Percentiles rank a stretch among this genome's conserved stretches.
Evolutionary conservation across 2,329 filamentous ascomycete species (phyloP).

Genomic region (Aspergillus melleus): DNA sequence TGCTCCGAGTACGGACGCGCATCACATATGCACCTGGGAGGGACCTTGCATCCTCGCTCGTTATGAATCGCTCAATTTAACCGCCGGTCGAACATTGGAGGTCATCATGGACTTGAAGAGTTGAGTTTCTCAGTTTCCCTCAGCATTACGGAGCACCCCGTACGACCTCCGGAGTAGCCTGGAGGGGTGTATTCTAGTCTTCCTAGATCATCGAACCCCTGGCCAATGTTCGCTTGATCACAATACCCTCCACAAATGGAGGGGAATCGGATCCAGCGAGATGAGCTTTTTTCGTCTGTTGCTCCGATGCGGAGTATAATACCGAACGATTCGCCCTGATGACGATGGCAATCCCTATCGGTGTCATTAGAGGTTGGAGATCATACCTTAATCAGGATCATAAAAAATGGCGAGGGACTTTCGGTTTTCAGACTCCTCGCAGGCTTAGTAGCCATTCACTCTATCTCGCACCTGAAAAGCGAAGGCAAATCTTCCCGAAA

Average conservation of each 20-base stretch:
- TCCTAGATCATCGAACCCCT: conserved; percentile 1
- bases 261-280: not conserved
- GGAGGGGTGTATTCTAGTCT: not conserved
- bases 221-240: conserved; percentile 3
- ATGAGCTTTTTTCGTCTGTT: not conserved
- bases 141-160: too few species aligned
- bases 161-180: not conserved
- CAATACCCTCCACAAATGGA: not conserved
- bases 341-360: not conserved
- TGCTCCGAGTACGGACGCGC: conserved; percentile 6
- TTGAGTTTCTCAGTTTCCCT: not conserved
- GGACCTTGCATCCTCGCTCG: conserved; percentile 16
- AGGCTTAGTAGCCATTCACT: not conserved
- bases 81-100: not conserved
- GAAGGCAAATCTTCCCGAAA: conserved; percentile 14
- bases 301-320: not conserved
- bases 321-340: not conserved
- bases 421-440: not conserved
- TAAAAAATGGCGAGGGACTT: conserved; percentile 4
- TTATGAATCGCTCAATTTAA: not conserved
- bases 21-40: conserved; percentile 13
- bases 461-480: conserved; percentile 1
- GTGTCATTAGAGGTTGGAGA: conserved; percentile 13
- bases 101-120: too few species aligned
- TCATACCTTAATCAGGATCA: conserved; percentile 10